These are phyloP conservation scores for Ganoderma meredithae DNA, from an alignment of 1,284 basidiomycete species.

Conservation along the genomic window DNA sequence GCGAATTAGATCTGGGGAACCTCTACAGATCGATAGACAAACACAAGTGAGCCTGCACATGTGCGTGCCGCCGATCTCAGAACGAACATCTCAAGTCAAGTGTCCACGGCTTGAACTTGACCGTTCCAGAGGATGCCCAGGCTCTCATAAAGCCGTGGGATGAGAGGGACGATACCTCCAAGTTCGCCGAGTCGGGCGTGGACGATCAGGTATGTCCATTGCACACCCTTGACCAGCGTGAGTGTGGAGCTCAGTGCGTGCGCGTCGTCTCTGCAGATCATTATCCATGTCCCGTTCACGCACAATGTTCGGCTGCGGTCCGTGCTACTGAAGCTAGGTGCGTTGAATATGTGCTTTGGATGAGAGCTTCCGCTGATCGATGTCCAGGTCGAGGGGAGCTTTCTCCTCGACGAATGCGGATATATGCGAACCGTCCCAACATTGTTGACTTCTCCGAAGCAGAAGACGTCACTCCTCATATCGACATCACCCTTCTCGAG, in stretches of 20 bases:
- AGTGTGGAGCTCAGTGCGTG: background rate
- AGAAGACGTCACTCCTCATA: constrained; percentile 69
- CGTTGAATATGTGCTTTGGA: constrained; percentile 12
- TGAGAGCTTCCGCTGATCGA: constrained; percentile 22
- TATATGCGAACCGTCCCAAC: constrained; percentile 74
- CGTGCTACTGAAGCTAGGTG: constrained; percentile 77
- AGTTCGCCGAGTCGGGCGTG: constrained; percentile 75
- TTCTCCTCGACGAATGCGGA: constrained; percentile 69
- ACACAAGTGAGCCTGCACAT: constrained; percentile 64
- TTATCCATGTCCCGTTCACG: constrained; percentile 82
- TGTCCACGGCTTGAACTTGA: constrained; percentile 80
- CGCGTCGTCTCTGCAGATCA: constrained; percentile 55
- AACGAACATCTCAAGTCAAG: constrained; percentile 48
- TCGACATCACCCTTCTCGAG: constrained; percentile 75
- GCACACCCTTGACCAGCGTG: constrained; percentile 16
- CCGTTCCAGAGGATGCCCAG: constrained; percentile 78
- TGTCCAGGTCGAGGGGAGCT: constrained; percentile 70
- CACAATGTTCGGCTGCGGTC: constrained; percentile 80
- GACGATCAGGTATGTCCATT: constrained; percentile 73
- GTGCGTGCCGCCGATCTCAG: constrained; percentile 23
- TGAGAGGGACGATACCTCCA: constrained; percentile 70
- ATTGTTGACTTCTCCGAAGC: constrained; percentile 81
- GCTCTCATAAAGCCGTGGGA: constrained; percentile 83
- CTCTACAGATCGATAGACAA: constrained; percentile 71
- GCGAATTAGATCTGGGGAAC: constrained; percentile 57